A percentile compares a stretch with the other conserved stretches of the same genome.
Evolutionary conservation across 75 land plant genomes (phyloP).

Genomic region (Ceratopteris richardii): DNA sequence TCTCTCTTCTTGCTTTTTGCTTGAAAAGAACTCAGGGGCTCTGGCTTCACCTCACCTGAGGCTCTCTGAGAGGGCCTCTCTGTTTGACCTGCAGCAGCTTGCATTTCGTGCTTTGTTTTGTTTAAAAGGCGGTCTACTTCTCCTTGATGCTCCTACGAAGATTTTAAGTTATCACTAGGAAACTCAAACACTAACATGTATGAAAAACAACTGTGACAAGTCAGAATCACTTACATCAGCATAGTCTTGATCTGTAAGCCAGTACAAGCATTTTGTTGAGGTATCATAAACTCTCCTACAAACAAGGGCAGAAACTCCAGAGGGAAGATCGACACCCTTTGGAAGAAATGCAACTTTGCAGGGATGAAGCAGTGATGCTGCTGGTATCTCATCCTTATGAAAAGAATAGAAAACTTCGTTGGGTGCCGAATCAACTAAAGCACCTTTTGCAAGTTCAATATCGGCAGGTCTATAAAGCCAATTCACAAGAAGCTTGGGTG

Average conservation of each 20-base stretch:
- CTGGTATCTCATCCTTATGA: slow-evolving; percentile 43
- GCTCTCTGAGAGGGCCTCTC: slow-evolving; percentile 84
- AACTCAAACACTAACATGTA: no score
- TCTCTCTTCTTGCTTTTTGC: slow-evolving; percentile 88
- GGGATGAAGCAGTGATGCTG: slow-evolving; percentile 37
- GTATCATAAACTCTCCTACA: slow-evolving; percentile 43
- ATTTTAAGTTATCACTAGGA: not conserved
- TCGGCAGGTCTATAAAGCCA: slow-evolving; percentile 45
- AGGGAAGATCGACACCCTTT: slow-evolving; percentile 36
- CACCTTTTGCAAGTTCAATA: slow-evolving; percentile 30
- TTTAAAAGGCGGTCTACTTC: slow-evolving; percentile 81
- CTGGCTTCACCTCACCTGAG: slow-evolving; percentile 15
- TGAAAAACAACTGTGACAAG: not conserved
- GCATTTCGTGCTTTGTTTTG: slow-evolving; percentile 88
- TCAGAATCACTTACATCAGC: slow-evolving; percentile 31
- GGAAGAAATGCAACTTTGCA: slow-evolving; percentile 44
- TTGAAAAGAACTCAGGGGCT: slow-evolving; percentile 5
- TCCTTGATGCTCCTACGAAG: slow-evolving; percentile 76
- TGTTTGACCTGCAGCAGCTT: slow-evolving; percentile 61
- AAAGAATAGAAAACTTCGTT: slow-evolving; percentile 51
- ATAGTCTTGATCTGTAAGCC: slow-evolving; percentile 46
- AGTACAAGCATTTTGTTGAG: slow-evolving; percentile 33
- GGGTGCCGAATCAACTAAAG: slow-evolving; percentile 28
- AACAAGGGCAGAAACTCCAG: slow-evolving; percentile 35
- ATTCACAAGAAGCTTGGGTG: slow-evolving; percentile 27